Conservation (phyloP, 2,329 filamentous ascomycete species). For the Clonostachys chloroleuca region DNA sequence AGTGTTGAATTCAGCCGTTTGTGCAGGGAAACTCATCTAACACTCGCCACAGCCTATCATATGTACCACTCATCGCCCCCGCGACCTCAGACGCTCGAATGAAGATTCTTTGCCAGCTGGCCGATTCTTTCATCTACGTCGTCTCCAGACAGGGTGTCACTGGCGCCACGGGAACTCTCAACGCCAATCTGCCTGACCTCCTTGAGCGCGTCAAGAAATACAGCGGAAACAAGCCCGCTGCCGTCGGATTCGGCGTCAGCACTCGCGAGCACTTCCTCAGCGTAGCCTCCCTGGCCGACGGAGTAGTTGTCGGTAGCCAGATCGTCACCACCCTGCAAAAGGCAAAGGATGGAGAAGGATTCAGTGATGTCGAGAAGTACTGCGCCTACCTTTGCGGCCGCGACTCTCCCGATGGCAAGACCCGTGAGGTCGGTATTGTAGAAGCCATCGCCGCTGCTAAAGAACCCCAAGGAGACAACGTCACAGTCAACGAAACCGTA, state of each 20-base stretch:
- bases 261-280: slow-evolving; percentile 90
- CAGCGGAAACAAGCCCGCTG: slow-evolving; percentile 84
- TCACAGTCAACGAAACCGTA: slow-evolving; percentile 55
- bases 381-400: slow-evolving; percentile 64
- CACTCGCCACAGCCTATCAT: slow-evolving; percentile 62
- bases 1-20: slow-evolving; percentile 18
- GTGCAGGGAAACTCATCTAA: neutral
- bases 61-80: slow-evolving; percentile 94
- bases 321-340: slow-evolving; percentile 73
- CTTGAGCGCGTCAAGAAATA: slow-evolving; percentile 85
- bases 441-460: slow-evolving; percentile 59
- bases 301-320: slow-evolving; percentile 94
- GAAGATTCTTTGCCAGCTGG: slow-evolving; percentile 93
- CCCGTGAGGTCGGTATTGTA: slow-evolving; percentile 64
- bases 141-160: slow-evolving; percentile 97
- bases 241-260: slow-evolving; percentile 94
- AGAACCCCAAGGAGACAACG: slow-evolving; percentile 21
- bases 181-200: slow-evolving; percentile 75
- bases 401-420: slow-evolving; percentile 30
- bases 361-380: slow-evolving; percentile 79
- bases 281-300: slow-evolving; percentile 80
- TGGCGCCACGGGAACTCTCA: slow-evolving; percentile 80
- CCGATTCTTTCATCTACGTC: slow-evolving; percentile 98
- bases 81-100: slow-evolving; percentile 89
- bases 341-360: slow-evolving; percentile 19